Evolutionary conservation across 2,329 filamentous ascomycete genomes (phyloP).

Genomic region (Microcyclosporella mali): DNA sequence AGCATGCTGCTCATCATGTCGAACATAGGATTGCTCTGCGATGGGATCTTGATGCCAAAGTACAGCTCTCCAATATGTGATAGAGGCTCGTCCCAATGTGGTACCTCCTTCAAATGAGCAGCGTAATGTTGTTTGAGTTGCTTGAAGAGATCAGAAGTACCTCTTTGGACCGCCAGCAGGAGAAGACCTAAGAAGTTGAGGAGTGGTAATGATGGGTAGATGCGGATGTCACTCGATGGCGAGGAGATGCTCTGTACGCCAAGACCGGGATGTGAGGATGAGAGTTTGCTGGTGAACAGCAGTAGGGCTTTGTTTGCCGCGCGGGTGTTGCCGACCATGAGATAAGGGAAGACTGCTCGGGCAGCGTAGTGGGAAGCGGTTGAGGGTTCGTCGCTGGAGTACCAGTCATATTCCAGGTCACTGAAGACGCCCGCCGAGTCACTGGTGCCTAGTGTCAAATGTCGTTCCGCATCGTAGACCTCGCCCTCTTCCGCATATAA

Average conservation of each 20-base stretch:
- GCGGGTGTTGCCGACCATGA: conserved; percentile 82
- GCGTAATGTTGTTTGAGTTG: conserved; percentile 79
- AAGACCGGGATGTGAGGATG: conserved; percentile 55
- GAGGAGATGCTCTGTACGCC: conserved; percentile 75
- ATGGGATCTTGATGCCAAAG: conserved; percentile 82
- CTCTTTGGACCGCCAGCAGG: conserved; percentile 75
- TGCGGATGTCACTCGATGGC: conserved; percentile 60
- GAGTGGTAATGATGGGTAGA: conserved; percentile 88
- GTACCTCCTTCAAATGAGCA: conserved; percentile 65
- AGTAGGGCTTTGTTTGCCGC: conserved; percentile 79
- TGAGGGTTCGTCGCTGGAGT: conserved; percentile 79
- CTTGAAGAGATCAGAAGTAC: conserved; percentile 69
- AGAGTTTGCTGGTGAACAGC: conserved; percentile 64
- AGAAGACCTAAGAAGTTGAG: conserved; percentile 89
- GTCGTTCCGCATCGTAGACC: conserved; percentile 85
- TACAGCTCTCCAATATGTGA: conserved; percentile 93
- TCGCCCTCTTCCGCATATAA: conserved; percentile 92
- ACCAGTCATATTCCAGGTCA: conserved; percentile 88
- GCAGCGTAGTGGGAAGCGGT: conserved; percentile 81
- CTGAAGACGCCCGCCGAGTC: conserved; percentile 77
- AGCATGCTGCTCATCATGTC: conserved; percentile 98
- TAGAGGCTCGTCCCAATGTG: conserved; percentile 67
- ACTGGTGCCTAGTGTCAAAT: conserved; percentile 80
- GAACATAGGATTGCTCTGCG: conserved; percentile 85
- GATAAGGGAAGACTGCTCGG: conserved; percentile 82